Evolutionary conservation across 2,329 filamentous ascomycete species (phyloP), one percentile per base, ranked within the genome.

Genomic region (Tolypocladium capitatum): DNA sequence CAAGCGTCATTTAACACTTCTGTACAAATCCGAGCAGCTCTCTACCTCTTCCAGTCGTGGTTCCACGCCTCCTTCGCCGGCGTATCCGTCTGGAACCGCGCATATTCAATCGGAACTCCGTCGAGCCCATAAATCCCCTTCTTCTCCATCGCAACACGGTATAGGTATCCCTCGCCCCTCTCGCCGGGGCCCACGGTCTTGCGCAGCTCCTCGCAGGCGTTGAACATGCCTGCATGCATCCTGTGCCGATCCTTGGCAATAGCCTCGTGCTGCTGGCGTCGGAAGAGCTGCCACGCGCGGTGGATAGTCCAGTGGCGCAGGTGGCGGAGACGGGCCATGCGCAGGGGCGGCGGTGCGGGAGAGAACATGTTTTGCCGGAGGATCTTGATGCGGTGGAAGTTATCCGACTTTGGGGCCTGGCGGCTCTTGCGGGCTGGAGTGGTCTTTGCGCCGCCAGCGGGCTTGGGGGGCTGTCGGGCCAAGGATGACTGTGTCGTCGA

Each of bases 261-360:
- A 33, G 71, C 68, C 53, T 76, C 72, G 44, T 81, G 81, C 58
- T 81, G 75, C 62, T 85, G 78, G 56, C 82, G 76, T 58, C 83
- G 81, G 68, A 84, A 84, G 30, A 97, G 74, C 59, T 86, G 76
- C 88, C 90, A 97, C 21, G 91, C 91, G 58, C 92, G 89, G 73
- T 97, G 90, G 67, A 98, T 97, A 46, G 92, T 97, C 92, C 92
- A 98, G 74, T 98, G 92, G 43, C 92, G 86, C 54, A 98, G 81
- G 67, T 81, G 78, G 48, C 92, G 83, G 66, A 84, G 85, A 57
- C 91, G 88, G 36, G 81, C 88, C 77, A 97, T 90, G 58, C 88
- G 84, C 54, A 98, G 78, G 1, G 92, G 90, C 0, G 77, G 69
- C 5, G 75, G 76, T 1, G 72, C 69, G n/a, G 62, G 63, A 30